phyloP scores from a whole-genome alignment of 257 asterid species.

The Solanum pennellii region DNA sequence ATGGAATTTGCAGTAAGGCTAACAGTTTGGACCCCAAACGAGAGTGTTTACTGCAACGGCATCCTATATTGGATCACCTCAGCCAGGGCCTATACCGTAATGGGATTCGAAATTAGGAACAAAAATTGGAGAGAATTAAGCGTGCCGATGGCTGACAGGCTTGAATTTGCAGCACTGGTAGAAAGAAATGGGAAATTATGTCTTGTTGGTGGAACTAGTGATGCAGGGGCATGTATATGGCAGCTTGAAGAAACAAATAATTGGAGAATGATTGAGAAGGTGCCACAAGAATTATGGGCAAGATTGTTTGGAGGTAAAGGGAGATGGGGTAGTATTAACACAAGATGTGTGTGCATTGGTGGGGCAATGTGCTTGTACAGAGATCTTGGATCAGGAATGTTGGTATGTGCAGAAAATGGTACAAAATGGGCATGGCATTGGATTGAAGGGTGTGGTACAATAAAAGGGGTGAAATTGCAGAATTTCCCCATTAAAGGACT shows the following conservation, averaged over 20 bases:
- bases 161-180: conserved; percentile 67
- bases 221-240: conserved; percentile 47
- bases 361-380: conserved; percentile 52
- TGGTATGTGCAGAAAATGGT: conserved; percentile 8
- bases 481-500: conserved; percentile 50
- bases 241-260: conserved; percentile 32
- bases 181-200: conserved; percentile 39
- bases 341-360: conserved; percentile 37
- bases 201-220: conserved; percentile 51
- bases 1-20: conserved; percentile 65
- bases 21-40: conserved; percentile 83
- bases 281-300: conserved; percentile 41
- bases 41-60: conserved; percentile 47
- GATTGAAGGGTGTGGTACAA: conserved; percentile 43
- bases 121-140: conserved; percentile 47
- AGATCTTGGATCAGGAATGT: conserved; percentile 51
- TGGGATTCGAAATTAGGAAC: conserved; percentile 44
- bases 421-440: conserved; percentile 47
- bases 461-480: conserved; percentile 14
- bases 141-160: conserved; percentile 73
- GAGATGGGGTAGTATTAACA: conserved; percentile 46
- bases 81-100: conserved; percentile 61
- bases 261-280: conserved; percentile 50
- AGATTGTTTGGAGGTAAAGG: conserved; percentile 24
- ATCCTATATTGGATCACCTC: conserved; percentile 72